These are phyloP conservation scores for Microcera coccophila DNA, from an alignment of 2,329 filamentous ascomycete genomes.

Conservation along the genomic window DNA sequence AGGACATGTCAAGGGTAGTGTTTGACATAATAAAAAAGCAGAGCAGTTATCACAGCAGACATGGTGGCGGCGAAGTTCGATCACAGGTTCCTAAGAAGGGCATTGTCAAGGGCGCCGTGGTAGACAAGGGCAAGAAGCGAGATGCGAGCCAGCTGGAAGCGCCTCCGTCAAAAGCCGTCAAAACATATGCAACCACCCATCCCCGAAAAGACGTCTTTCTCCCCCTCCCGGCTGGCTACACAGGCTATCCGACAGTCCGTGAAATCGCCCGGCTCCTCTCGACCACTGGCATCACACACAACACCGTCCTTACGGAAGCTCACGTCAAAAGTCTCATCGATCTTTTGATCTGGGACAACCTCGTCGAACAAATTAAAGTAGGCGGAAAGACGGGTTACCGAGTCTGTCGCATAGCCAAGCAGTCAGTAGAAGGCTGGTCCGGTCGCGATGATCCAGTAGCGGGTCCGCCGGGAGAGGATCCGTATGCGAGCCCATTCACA, in stretches of 20 bases:
- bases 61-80: conserved; percentile 30
- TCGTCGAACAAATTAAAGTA: conserved; percentile 63
- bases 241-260: conserved; percentile 73
- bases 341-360: conserved; percentile 83
- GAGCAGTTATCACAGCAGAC: conserved; percentile 61
- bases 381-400: conserved; percentile 51
- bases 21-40: conserved; percentile 68
- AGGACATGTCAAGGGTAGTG: conserved; percentile 67
- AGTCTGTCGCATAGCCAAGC: conserved; percentile 47
- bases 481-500: conserved; percentile 67
- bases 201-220: conserved; percentile 40
- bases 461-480: conserved; percentile 38
- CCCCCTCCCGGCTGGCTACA: conserved; percentile 63
- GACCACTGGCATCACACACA: conserved; percentile 64
- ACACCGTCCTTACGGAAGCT: conserved; percentile 64
- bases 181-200: conserved; percentile 16
- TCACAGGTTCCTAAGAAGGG: conserved; percentile 54
- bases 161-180: conserved; percentile 28
- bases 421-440: conserved; percentile 40
- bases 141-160: conserved; percentile 39
- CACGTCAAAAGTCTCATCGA: conserved; percentile 85
- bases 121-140: conserved; percentile 49
- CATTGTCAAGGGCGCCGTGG: conserved; percentile 46
- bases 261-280: conserved; percentile 75
- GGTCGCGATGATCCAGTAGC: conserved; percentile 36